Evolutionary conservation across 1,139 yeast genomes (phyloP), one percentile per base, ranked within the genome.

Genomic region (Protomyces pachydermus): DNA sequence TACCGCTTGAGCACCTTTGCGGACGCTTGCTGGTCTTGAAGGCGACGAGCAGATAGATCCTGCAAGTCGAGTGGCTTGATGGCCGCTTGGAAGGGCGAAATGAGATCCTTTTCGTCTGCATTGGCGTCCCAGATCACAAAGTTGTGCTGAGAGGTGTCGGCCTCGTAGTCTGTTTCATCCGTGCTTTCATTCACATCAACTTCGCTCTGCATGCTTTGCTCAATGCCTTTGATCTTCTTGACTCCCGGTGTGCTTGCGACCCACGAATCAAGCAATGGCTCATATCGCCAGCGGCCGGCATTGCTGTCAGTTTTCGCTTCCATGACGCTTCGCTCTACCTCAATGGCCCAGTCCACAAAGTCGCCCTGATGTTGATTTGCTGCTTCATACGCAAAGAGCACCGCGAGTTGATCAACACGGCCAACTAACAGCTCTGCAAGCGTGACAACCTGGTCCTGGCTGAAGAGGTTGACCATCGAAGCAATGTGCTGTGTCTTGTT

Each of bases 161-260:
- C 62, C 6, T 58, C 37, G 35, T 58, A 58, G 14, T 52, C 56
- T 25, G 53, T 52, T 23, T 58, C 62, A 37, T 37, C 42, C 5
- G 14, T n/a, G 3, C 16, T 12, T n/a, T 37, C 42, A n/a, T 37
- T 2, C n/a, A 16, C 28, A 58, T 50, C 39, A 12, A 25, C 5
- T 3, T n/a, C 25, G n/a, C 51, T 54, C 20, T 34, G 38, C 8
- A 48, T 55, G 6, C 39, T 35, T 16, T 34, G 55, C 38, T 34
- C 42, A 9, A 14, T 6, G 10, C 32, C n/a, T 28, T 14, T 16
- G 4, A 58, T 34, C 45, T 58, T 51, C 14, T 52, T 23, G 34
- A 52, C 14, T 23, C 62, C 62, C n/a, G 62, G 62, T 10, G 62
- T 58, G 45, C 37, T 58, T 12, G 53, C 62, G n/a, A 58, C 62